A percentile compares a stretch with the other conserved stretches of the same genome.
Evolutionary conservation across 2,329 filamentous ascomycete species (phyloP).

Genomic region (Penicillium sp.): DNA sequence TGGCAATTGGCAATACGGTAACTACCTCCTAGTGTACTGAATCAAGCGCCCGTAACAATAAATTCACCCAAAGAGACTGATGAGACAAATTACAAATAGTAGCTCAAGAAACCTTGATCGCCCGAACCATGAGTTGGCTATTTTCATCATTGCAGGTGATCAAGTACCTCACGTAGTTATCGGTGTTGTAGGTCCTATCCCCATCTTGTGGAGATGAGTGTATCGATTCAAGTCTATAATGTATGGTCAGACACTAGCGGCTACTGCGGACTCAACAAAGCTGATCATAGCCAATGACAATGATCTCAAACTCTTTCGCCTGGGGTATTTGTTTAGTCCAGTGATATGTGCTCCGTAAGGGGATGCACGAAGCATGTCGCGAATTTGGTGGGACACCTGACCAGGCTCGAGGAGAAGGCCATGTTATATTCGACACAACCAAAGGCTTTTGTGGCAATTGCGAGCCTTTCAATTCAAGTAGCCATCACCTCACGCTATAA

Average conservation of each 20-base stretch:
- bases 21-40: too few relatives aligned
- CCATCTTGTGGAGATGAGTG: neutral
- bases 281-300: conserved; percentile 3
- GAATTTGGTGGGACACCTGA: neutral
- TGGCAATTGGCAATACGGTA: neutral
- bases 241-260: conserved; percentile 8
- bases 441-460: neutral
- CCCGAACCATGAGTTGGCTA: too few relatives aligned
- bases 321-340: neutral
- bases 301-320: neutral
- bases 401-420: neutral
- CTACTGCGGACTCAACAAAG: conserved; percentile 1
- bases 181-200: neutral
- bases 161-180: too few relatives aligned
- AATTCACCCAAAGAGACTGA: neutral
- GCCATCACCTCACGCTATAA: neutral
- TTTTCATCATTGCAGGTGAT: too few relatives aligned
- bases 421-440: neutral
- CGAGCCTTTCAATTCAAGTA: neutral
- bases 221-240: neutral
- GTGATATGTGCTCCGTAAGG: neutral
- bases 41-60: neutral
- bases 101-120: too few relatives aligned
- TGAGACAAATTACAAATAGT: neutral
- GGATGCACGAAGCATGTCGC: neutral